phyloP scores from a whole-genome alignment of 208 protist species.

The Herpetomonas samuelpessoai region DNA sequence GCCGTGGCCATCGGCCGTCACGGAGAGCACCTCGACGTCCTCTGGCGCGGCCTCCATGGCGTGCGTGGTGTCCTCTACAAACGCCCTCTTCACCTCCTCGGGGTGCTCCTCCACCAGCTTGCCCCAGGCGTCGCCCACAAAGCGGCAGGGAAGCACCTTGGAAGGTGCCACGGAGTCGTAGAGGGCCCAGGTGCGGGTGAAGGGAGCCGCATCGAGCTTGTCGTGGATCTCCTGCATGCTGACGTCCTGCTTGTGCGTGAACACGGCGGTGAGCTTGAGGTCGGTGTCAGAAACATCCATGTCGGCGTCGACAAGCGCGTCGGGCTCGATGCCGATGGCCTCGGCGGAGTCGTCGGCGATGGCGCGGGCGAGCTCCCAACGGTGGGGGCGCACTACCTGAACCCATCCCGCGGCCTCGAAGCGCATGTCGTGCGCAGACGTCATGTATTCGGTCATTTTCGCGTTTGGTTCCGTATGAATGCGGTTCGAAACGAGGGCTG shows the following conservation, averaged over 20 bases:
- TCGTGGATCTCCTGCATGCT: slow-evolving; percentile 9
- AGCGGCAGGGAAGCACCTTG: slow-evolving; percentile 12
- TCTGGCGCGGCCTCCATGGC: slow-evolving; percentile 5
- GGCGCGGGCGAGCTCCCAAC: slow-evolving; percentile 22
- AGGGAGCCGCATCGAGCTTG: slow-evolving; percentile 3
- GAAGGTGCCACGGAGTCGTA: slow-evolving; percentile 13
- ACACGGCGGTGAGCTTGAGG: slow-evolving; percentile 14
- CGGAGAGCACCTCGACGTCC: slow-evolving; percentile 6
- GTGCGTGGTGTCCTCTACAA: slow-evolving; percentile 16
- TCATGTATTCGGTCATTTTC: background rate
- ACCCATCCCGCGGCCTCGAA: slow-evolving; percentile 36
- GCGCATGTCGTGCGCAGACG: slow-evolving; percentile 21
- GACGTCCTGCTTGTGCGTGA: background rate
- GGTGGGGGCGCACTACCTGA: slow-evolving; percentile 22
- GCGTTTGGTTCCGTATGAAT: too few species aligned
- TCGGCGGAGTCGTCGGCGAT: slow-evolving; percentile 22
- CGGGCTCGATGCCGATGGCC: slow-evolving; percentile 17
- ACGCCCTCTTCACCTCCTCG: slow-evolving; percentile 13
- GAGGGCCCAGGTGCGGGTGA: slow-evolving; percentile 14
- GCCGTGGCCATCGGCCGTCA: slow-evolving; percentile 8
- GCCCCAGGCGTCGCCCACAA: slow-evolving; percentile 21
- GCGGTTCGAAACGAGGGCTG: too few species aligned
- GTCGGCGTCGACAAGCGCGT: slow-evolving; percentile 14
- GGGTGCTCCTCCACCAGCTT: slow-evolving; percentile 3
- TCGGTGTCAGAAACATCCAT: slow-evolving; percentile 4